Base-by-base conservation (phyloP, 2,329 filamentous ascomycete species). In the Hymenoscyphus scutula region DNA sequence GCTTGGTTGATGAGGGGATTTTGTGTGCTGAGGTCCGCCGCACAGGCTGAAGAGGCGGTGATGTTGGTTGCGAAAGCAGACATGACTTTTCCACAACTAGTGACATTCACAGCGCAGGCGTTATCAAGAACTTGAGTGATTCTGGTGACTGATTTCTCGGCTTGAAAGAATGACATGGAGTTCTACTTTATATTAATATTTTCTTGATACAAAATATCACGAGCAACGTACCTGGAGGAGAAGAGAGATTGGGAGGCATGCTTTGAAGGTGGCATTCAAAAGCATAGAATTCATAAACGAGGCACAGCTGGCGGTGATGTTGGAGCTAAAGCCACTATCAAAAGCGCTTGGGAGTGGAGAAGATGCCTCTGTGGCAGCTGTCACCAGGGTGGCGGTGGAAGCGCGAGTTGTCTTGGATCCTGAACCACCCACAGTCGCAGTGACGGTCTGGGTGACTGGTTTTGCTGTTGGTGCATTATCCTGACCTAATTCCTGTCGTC, bases 201-300 rank as follows among this genome's bases (percentile, higher is more conserved):
- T 15, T 59, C 27, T 53, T 11, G 10, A 4, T 19, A 15, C 15
- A 38, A 10, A 23, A n/a, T 13, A 55, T 51, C 25, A 30, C 15
- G 17, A 17, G 17, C n/a, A 10, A 73, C 84, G 73, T 78, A 91
- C 90, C 80, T 90, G 86, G 10, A 98, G 80, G 67, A 98, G 84
- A 70, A 97, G 81, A 1, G 93, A 97, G 62, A 97, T 81, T 0
- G 94, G 91, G 68, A 93, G 86, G 77, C 94, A 98, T 58, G 82
- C 29, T 59, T 71, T 69, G 63, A 75, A 75, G 19, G 67, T 71
- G 8, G 58, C 58, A 59, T 71, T 70, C 15, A 60, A 48, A 37
- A 74, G 69, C 65, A 75, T 73, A 25, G 41, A 58, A 45, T 38
- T 65, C 65, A 75, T 73, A 58, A 73, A 75, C 5, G 60, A 57